Evolutionary conservation across 768 basidiomycete genomes (phyloP).

Genomic region (Leccinum barrowsii): DNA sequence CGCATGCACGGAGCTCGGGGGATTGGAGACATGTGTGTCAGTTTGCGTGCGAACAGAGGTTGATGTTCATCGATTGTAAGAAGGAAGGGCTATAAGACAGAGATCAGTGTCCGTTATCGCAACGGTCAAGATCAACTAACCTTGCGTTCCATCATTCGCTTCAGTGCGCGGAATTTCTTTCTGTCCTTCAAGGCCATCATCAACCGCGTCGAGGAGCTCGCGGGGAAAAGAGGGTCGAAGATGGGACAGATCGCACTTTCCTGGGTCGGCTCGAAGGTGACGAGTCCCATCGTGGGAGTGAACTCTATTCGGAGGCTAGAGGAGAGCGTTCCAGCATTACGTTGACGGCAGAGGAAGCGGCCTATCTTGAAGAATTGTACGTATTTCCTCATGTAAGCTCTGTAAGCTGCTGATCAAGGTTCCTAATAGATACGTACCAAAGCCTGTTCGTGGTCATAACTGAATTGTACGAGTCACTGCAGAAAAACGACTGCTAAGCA

Average conservation of each 20-base stretch:
- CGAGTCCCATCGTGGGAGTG: conserved; percentile 44
- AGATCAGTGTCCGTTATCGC: no score
- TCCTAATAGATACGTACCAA: conserved; percentile 17
- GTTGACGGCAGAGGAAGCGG: conserved; percentile 29
- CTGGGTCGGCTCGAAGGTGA: conserved; percentile 40
- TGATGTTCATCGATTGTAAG: no score
- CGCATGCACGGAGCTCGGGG: neutral
- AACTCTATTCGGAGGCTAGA: conserved; percentile 33
- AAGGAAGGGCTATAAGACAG: neutral
- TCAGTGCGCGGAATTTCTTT: no score
- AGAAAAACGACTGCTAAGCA: no score
- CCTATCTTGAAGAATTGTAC: conserved; percentile 27
- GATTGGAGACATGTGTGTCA: neutral
- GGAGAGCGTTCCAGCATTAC: conserved; percentile 24
- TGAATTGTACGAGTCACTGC: neutral
- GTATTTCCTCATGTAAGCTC: neutral
- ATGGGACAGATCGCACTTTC: conserved; percentile 48
- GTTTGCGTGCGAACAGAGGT: neutral
- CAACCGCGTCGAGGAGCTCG: conserved; percentile 39
- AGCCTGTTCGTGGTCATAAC: conserved; percentile 15
- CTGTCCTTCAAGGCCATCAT: conserved; percentile 28
- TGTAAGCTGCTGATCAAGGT: no score
- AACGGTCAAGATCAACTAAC: no score
- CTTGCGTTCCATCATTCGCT: no score
- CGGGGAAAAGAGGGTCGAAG: conserved; percentile 35